These are phyloP conservation scores for Skeletonema tropicum DNA, from an alignment of 108 stramenopile genomes.

Conservation along the genomic window DNA sequence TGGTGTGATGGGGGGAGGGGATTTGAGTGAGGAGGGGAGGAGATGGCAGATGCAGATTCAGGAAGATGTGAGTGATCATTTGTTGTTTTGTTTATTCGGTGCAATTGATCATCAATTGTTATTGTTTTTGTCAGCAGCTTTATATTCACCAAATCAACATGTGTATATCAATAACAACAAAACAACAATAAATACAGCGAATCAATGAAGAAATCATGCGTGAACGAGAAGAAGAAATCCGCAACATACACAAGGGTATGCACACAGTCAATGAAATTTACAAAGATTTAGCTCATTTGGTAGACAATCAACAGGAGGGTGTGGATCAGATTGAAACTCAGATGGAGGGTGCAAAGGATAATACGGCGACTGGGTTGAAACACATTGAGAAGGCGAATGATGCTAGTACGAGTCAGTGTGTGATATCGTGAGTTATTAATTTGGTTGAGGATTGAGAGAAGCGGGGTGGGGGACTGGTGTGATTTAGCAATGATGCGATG, in stretches of 20 bases:
- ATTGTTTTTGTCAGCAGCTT: neutral
- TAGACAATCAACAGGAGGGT: slow-evolving; percentile 85
- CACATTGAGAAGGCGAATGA: slow-evolving; percentile 89
- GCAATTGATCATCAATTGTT: too few relatives aligned
- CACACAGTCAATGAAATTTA: slow-evolving; percentile 92
- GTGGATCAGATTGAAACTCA: slow-evolving; percentile 84
- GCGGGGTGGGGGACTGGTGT: neutral
- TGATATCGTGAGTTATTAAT: slow-evolving; percentile 36
- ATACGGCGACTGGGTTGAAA: slow-evolving; percentile 79
- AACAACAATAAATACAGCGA: slow-evolving; percentile 28
- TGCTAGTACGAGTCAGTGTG: slow-evolving; percentile 38
- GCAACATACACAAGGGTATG: slow-evolving; percentile 87
- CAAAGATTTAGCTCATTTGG: slow-evolving; percentile 88
- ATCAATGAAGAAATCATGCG: slow-evolving; percentile 85
- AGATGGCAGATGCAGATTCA: slow-evolving; percentile 73
- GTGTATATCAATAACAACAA: neutral
- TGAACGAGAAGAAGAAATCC: slow-evolving; percentile 89
- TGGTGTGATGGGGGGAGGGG: slow-evolving; percentile 2
- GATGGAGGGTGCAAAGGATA: slow-evolving; percentile 79
- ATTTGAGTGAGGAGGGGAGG: slow-evolving; percentile 39
- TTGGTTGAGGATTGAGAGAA: neutral
- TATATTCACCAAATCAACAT: too few relatives aligned
- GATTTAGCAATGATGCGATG: neutral
- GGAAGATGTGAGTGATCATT: slow-evolving; percentile 64
- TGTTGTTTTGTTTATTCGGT: neutral